phyloP scores from a whole-genome alignment of 2,329 filamentous ascomycete species.

The Monascus ruber region DNA sequence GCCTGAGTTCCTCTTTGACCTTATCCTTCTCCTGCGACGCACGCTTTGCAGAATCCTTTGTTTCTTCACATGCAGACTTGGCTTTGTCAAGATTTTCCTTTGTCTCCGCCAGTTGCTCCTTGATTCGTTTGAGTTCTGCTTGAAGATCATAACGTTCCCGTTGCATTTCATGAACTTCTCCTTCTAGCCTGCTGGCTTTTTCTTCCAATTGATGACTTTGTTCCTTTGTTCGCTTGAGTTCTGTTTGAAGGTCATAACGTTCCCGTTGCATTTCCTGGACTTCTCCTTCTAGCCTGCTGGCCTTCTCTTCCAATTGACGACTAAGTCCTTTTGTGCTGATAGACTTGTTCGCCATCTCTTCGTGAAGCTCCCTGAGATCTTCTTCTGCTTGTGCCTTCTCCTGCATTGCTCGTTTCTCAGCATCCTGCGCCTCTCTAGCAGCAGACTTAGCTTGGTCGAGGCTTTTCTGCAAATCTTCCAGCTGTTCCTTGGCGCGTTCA shows the following conservation, averaged over 20 bases:
- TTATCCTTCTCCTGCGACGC: constrained; percentile 42
- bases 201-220: constrained; percentile 25
- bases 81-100: constrained; percentile 41
- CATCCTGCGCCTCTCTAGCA: constrained; percentile 32
- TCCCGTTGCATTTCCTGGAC: constrained; percentile 42
- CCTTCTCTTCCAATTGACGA: constrained; percentile 63
- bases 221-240: constrained; percentile 37
- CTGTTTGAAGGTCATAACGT: constrained; percentile 30
- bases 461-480: constrained; percentile 33
- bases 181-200: constrained; percentile 27
- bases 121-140: constrained; percentile 22
- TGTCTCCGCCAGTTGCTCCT: constrained; percentile 35
- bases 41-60: constrained; percentile 36
- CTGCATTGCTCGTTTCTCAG: constrained; percentile 39
- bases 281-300: constrained; percentile 55
- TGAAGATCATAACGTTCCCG: constrained; percentile 37
- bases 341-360: constrained; percentile 70
- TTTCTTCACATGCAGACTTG: constrained; percentile 24
- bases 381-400: constrained; percentile 41
- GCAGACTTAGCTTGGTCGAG: constrained; percentile 28
- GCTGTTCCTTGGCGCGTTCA: constrained; percentile 32
- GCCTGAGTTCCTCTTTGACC: constrained; percentile 45
- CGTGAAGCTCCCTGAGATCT: constrained; percentile 53
- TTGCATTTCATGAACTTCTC: constrained; percentile 33
- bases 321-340: constrained; percentile 63